Conservation (phyloP, 176 grass and related monocot genomes). For the Raddia distichophylla region DNA sequence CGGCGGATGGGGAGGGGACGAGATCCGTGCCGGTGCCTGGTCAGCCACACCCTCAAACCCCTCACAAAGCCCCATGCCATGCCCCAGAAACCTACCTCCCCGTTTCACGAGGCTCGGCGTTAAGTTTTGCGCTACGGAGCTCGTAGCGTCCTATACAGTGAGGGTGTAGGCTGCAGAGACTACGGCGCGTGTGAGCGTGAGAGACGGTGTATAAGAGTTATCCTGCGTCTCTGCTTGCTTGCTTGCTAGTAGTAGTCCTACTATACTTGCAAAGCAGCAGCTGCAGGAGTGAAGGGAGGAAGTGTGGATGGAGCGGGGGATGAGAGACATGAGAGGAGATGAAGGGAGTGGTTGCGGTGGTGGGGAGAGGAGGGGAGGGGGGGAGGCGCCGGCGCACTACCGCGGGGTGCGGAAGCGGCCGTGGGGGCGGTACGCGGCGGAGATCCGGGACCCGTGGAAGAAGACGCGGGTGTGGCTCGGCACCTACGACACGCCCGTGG, state of each 20-base stretch:
- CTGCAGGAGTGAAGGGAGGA: background rate
- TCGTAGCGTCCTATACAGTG: no score
- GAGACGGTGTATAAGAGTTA: slow-evolving; percentile 3
- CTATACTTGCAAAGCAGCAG: background rate
- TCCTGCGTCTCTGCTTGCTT: background rate
- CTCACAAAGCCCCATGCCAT: background rate
- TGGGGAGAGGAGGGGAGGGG: slow-evolving; percentile 9
- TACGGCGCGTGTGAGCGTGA: background rate
- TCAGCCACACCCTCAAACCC: slow-evolving; percentile 35
- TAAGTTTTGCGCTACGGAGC: background rate
- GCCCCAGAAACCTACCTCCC: slow-evolving; percentile 11
- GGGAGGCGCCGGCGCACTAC: slow-evolving; percentile 55
- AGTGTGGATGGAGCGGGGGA: slow-evolving; percentile 30
- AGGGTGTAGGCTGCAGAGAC: no score
- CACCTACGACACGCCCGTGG: slow-evolving; percentile 88
- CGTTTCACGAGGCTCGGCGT: slow-evolving; percentile 43
- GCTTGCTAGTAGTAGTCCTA: background rate
- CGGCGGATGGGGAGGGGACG: slow-evolving; percentile 60
- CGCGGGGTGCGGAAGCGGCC: slow-evolving; percentile 88
- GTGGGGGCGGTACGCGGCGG: slow-evolving; percentile 93
- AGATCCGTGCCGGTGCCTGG: background rate
- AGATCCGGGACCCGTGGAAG: slow-evolving; percentile 95
- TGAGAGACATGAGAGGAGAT: background rate
- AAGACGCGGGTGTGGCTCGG: slow-evolving; percentile 97
- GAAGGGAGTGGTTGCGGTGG: background rate